Evolutionary conservation across 2,329 filamentous ascomycete species (phyloP), one percentile per base, ranked within the genome.

Genomic region (Penicillium occitanis): DNA sequence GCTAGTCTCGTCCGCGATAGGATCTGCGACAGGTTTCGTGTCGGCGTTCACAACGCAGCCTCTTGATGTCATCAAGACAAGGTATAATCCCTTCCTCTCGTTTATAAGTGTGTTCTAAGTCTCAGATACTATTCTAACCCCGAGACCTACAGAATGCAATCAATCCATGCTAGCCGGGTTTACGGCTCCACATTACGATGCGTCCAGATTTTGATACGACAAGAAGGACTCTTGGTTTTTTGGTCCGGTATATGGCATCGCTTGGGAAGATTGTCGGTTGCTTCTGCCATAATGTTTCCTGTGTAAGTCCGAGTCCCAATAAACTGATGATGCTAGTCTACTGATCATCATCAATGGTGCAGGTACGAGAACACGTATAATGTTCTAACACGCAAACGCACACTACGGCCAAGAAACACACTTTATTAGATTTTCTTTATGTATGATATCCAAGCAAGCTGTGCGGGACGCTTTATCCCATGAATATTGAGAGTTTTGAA

Each of bases 31-130:
- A 17, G 40, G 40, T 42, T 42, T 42, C 11, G 40, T 42, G 14
- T 42, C 40, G 40, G 40, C 40, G 40, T 42, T 42, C 40, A 42
- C 40, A 17, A 42, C 40, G 42, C 28, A 62, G 42, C 33, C 25
- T 62, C 35, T 62, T 48, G 42, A 86, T 78, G 40, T 42, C 14
- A 14, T 53, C 77, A 71, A 42, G 71, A 68, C 60, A 86, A 77
- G 22, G 81, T 83, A 66, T 73, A 5, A 42, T 42, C 40, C 14
- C 40, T 6, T 17, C 14, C 40, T 42, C 14, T n/a, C 5, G 10
- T 42, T 42, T 3, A n/a, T 42, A 5, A 42, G 40, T 5, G 40
- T 5, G 40, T 2, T 7, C 17, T 42, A 42, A 42, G 7, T 42
- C 5, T 42, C 14, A 14, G n/a, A 17, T 42, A 17, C 14, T 14